A percentile compares a stretch with the other conserved stretches of the same genome.
These are phyloP conservation scores for Ensete ventricosum DNA, from an alignment of 176 grass and related monocot species.

Conservation along the genomic window DNA sequence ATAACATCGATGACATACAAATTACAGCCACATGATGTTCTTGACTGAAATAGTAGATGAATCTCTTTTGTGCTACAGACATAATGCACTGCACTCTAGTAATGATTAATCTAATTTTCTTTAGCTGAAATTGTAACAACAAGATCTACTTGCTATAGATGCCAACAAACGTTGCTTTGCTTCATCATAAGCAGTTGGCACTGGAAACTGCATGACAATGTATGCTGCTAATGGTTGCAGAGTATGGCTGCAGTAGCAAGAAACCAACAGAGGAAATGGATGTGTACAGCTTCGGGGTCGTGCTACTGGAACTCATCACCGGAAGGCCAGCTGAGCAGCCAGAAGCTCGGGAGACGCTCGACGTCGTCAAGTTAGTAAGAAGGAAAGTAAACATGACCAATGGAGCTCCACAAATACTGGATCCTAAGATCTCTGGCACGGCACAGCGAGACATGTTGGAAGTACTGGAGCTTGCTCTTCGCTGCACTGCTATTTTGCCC, in stretches of 20 bases:
- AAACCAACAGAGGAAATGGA: conserved; percentile 54
- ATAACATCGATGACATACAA: background rate
- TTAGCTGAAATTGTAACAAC: too few species aligned
- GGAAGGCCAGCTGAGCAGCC: conserved; percentile 52
- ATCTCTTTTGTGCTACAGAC: background rate
- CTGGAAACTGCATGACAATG: background rate
- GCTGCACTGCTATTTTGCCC: conserved; percentile 59
- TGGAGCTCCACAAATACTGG: conserved; percentile 39
- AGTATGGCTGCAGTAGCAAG: conserved; percentile 33
- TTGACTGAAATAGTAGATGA: background rate
- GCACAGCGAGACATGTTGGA: conserved; percentile 32
- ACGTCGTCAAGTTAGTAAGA: conserved; percentile 59
- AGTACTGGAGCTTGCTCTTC: conserved; percentile 44
- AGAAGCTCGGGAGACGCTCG: conserved; percentile 29
- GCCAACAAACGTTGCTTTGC: background rate
- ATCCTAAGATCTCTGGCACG: conserved; percentile 25
- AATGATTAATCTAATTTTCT: background rate
- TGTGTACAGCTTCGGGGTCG: conserved; percentile 71
- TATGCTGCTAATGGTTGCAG: conserved; percentile 18
- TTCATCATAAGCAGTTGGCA: background rate
- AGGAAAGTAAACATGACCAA: conserved; percentile 43
- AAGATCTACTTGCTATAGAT: too few species aligned
- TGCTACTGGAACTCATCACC: conserved; percentile 66
- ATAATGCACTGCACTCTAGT: background rate
- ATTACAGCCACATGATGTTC: too few species aligned